These are phyloP conservation scores for Pyrenophora graminea DNA, from an alignment of 2,329 filamentous ascomycete species.

Conservation along the genomic window DNA sequence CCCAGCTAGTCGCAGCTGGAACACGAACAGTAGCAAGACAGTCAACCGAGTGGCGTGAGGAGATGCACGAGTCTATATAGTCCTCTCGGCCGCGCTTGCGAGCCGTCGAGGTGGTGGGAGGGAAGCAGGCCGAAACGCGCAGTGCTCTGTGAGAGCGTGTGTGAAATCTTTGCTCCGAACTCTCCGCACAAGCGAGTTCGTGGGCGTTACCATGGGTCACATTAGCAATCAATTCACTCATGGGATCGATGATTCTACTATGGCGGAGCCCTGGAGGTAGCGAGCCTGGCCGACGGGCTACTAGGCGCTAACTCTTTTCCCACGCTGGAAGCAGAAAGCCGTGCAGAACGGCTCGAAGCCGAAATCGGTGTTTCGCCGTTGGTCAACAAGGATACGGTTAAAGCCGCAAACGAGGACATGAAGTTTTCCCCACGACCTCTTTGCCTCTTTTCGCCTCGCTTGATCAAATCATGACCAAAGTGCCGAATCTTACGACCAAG, in stretches of 20 bases:
- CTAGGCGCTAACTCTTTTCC: background rate
- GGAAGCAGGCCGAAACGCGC: conserved; percentile 10
- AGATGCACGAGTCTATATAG: conserved; percentile 2
- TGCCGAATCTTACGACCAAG: background rate
- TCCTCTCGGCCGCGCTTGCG: conserved; percentile 13
- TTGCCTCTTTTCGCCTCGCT: conserved; percentile 1
- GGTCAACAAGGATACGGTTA: background rate
- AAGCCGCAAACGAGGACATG: background rate
- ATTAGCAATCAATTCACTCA: conserved; percentile 27
- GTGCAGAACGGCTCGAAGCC: conserved; percentile 11
- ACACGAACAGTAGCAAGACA: conserved; percentile 3
- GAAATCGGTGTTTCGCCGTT: conserved; percentile 12
- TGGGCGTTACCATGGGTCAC: conserved; percentile 13
- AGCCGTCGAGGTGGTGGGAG: conserved; percentile 2
- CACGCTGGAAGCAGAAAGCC: conserved; percentile 4
- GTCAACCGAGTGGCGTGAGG: conserved; percentile 1
- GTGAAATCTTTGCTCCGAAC: conserved; percentile 10
- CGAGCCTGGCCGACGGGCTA: conserved; percentile 18
- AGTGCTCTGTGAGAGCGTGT: conserved; percentile 11
- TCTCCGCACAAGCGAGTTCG: conserved; percentile 12
- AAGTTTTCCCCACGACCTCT: background rate
- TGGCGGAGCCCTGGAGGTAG: conserved; percentile 2
- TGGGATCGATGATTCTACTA: conserved; percentile 18
- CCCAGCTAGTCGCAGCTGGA: conserved; percentile 1
- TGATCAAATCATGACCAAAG: conserved; percentile 6